These are phyloP conservation scores for Hypoxylon intermedium DNA, from an alignment of 495 filamentous ascomycete species.

Conservation along the genomic window DNA sequence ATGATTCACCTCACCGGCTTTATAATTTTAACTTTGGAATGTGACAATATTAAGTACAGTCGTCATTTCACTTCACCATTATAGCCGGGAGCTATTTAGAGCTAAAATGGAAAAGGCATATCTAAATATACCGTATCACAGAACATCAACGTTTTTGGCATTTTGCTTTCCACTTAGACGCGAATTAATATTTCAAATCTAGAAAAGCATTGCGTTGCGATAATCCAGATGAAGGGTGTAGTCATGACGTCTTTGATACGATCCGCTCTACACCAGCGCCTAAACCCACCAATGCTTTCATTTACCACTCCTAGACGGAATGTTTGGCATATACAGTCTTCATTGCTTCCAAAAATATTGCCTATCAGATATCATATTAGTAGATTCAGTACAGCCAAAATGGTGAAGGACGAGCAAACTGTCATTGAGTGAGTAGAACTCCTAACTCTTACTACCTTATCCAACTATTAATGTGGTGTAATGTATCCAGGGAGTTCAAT, in stretches of 20 bases:
- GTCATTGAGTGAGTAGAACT: slow-evolving; percentile 57
- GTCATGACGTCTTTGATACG: slow-evolving; percentile 39
- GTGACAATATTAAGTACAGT: too few species aligned
- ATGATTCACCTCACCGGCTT: too few species aligned
- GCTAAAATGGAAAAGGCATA: too few species aligned
- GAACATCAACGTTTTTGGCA: too few species aligned
- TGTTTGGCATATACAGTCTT: neutral
- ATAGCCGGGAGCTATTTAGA: too few species aligned
- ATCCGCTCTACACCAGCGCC: slow-evolving; percentile 1
- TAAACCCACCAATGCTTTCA: neutral
- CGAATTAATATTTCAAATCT: neutral
- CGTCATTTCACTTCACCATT: too few species aligned
- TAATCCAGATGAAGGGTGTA: slow-evolving; percentile 1
- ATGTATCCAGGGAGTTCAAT: slow-evolving; percentile 66
- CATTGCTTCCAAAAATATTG: neutral
- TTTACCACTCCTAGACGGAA: neutral
- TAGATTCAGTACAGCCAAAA: slow-evolving; percentile 42
- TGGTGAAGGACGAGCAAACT: slow-evolving; percentile 65
- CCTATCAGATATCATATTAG: neutral
- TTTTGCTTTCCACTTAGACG: neutral
- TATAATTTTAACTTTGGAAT: too few species aligned
- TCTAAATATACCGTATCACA: too few species aligned
- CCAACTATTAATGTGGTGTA: too few species aligned
- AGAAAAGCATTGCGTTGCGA: slow-evolving; percentile 9
- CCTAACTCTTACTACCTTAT: neutral